Conservation (phyloP, 1,284 basidiomycete species). For the Boletus semigastroideus region DNA sequence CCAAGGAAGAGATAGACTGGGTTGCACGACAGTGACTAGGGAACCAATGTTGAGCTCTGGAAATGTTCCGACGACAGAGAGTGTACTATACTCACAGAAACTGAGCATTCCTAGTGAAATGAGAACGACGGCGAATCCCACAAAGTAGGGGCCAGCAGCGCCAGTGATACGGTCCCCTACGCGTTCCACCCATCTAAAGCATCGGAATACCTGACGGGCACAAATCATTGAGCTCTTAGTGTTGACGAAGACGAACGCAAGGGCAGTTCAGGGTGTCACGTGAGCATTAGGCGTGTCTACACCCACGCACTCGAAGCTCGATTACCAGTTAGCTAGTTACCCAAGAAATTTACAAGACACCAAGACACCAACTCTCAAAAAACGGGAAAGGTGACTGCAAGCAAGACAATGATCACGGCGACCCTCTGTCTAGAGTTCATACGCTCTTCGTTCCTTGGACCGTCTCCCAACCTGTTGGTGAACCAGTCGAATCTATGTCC, state of each 20-base stretch:
- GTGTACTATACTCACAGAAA: slow-evolving; percentile 67
- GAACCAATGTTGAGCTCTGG: neutral
- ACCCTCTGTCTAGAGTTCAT: slow-evolving; percentile 37
- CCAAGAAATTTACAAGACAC: neutral
- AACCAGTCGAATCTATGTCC: slow-evolving; percentile 58
- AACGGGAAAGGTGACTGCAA: slow-evolving; percentile 4
- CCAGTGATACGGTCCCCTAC: slow-evolving; percentile 82
- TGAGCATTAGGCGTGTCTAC: no score
- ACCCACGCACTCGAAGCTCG: no score
- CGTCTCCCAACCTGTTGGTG: slow-evolving; percentile 40
- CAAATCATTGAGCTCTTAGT: slow-evolving; percentile 45
- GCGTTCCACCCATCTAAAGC: slow-evolving; percentile 81
- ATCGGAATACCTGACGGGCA: slow-evolving; percentile 70
- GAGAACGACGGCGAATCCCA: slow-evolving; percentile 73
- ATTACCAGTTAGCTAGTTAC: neutral
- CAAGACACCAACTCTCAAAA: neutral
- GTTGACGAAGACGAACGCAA: no score
- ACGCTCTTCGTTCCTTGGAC: slow-evolving; percentile 44
- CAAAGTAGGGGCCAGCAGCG: slow-evolving; percentile 88
- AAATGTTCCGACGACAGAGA: neutral
- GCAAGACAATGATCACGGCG: slow-evolving; percentile 17
- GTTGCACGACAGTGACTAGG: slow-evolving; percentile 73
- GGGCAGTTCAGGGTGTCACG: no score
- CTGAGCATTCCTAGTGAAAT: slow-evolving; percentile 68
- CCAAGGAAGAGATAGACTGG: slow-evolving; percentile 50